Evolutionary conservation across 805 yeast genomes (phyloP).

Genomic region (Metschnikowia cerradonensis): DNA sequence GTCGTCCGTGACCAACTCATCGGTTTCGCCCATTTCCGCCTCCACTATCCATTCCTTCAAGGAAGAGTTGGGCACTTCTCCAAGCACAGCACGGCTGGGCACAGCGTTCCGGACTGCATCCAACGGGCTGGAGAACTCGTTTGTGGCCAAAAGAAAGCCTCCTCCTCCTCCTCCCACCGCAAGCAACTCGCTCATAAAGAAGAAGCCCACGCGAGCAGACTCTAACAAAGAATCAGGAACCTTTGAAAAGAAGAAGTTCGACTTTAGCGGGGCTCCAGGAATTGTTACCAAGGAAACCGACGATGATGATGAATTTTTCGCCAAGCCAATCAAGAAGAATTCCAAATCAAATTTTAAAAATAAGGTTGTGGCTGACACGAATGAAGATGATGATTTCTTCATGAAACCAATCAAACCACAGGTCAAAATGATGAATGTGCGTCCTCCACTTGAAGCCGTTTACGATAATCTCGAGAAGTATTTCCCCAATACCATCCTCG

Average conservation of each 20-base stretch:
- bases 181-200: conserved; percentile 9
- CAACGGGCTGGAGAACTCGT: conserved; percentile 15
- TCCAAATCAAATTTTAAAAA: too few species aligned
- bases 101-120: conserved; percentile 2
- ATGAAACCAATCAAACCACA: conserved; percentile 13
- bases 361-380: too few species aligned
- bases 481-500: conserved; percentile 90
- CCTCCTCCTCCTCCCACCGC: conserved; percentile 66
- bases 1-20: conserved; percentile 14
- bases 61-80: conserved; percentile 16
- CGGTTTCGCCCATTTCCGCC: conserved; percentile 34
- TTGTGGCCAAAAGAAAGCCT: conserved; percentile 67
- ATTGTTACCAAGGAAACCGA: conserved; percentile 1
- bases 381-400: conserved; percentile 14
- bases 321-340: neutral
- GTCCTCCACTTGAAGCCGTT: conserved; percentile 94
- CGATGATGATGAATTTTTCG: conserved; percentile 10
- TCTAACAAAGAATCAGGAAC: too few species aligned
- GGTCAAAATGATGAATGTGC: conserved; percentile 50
- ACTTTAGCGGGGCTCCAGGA: conserved; percentile 70
- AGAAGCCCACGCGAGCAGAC: neutral
- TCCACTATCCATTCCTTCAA: conserved; percentile 29
- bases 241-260: conserved; percentile 44
- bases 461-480: conserved; percentile 87
- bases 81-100: neutral